A percentile compares a stretch with the other conserved stretches of the same genome.
Conservation (phyloP, 208 protist genomes). For the Spongospora subterranea region DNA sequence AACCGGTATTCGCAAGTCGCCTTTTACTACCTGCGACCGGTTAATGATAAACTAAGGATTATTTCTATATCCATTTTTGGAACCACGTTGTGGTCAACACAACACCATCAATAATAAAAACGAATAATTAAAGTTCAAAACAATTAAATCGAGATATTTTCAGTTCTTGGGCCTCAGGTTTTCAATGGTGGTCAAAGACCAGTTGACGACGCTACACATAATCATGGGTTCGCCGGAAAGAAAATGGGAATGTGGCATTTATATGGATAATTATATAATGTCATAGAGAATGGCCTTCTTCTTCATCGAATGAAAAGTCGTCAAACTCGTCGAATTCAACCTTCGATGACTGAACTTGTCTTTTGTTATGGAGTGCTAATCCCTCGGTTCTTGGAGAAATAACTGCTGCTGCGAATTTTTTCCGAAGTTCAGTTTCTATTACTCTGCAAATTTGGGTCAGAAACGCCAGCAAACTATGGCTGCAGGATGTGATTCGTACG, state of each 20-base stretch:
- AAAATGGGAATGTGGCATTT: no score
- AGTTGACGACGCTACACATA: no score
- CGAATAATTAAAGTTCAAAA: no score
- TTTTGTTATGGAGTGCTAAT: background rate
- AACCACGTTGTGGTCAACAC: constrained; percentile 9
- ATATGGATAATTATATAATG: background rate
- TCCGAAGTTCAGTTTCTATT: background rate
- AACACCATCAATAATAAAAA: background rate
- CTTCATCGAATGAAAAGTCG: background rate
- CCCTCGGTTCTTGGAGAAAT: background rate
- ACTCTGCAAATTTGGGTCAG: background rate
- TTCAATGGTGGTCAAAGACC: no score
- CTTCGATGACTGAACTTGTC: background rate
- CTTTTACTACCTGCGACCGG: constrained; percentile 19
- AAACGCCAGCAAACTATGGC: background rate
- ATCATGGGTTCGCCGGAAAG: no score
- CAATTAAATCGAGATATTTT: no score
- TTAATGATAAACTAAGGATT: background rate
- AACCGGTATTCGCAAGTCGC: background rate
- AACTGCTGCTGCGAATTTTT: background rate
- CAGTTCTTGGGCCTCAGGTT: no score
- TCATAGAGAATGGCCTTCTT: background rate
- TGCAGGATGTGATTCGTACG: background rate
- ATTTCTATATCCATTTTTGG: background rate
- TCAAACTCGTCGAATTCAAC: background rate